Evolutionary conservation across 805 yeast species (phyloP).

Genomic region (Saccharomycopsis lassenensis): DNA sequence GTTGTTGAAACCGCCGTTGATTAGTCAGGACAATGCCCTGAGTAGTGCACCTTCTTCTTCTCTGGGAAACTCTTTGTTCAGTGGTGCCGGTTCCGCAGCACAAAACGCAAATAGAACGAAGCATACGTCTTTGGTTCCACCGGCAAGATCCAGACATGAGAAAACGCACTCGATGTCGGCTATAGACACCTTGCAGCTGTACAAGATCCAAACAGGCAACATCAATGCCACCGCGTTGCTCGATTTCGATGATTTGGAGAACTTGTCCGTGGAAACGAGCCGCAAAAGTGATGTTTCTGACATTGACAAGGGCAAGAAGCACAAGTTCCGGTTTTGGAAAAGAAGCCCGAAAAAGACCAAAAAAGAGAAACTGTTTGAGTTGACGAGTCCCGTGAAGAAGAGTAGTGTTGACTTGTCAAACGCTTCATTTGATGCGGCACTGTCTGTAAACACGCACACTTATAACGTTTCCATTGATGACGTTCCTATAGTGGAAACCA

Average conservation of each 20-base stretch:
- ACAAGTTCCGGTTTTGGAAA: slow-evolving; percentile 13
- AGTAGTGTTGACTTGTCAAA: no score
- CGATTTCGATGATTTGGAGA: slow-evolving; percentile 5
- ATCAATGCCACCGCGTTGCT: slow-evolving; percentile 11
- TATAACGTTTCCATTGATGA: no score
- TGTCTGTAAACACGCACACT: no score
- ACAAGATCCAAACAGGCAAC: background rate
- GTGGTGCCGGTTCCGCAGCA: no score
- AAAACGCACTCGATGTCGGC: slow-evolving; percentile 3
- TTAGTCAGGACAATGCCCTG: no score
- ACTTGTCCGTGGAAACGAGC: slow-evolving; percentile 3
- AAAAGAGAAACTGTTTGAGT: background rate
- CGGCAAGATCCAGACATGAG: background rate
- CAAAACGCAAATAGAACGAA: no score
- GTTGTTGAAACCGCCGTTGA: slow-evolving; percentile 13
- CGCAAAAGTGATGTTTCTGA: background rate
- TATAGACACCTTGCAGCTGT: slow-evolving; percentile 2
- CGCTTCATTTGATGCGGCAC: no score
- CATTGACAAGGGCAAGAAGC: slow-evolving; percentile 2
- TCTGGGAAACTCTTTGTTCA: no score
- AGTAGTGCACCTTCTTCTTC: no score
- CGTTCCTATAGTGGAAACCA: no score
- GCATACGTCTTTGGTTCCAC: no score
- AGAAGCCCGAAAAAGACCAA: slow-evolving; percentile 1
- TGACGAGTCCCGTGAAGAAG: no score